Evolutionary conservation across 441 rosid genomes (phyloP).

Genomic region (Erodium texanum): DNA sequence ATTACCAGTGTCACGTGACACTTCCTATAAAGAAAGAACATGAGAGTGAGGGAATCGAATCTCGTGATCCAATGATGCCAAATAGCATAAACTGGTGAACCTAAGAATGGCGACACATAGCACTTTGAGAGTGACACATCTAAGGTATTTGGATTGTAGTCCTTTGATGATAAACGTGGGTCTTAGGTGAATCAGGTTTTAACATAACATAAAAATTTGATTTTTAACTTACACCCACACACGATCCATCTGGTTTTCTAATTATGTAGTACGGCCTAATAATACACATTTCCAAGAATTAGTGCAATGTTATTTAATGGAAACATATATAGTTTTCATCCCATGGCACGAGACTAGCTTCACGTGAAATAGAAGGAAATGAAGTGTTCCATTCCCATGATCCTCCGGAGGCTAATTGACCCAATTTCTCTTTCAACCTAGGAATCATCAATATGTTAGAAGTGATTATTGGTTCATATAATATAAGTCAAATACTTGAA

Average conservation of each 20-base stretch:
- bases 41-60: conserved; percentile 6
- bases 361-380: not conserved
- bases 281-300: not conserved
- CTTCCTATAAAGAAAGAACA: conserved; percentile 13
- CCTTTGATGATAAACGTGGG: no score
- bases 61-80: conserved; percentile 28
- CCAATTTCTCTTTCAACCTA: not conserved
- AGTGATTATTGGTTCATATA: no score
- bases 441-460: not conserved
- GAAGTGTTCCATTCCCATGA: not conserved
- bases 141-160: no score
- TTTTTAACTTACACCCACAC: no score
- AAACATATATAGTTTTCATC: not conserved
- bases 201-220: no score
- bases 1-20: conserved; percentile 23
- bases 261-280: no score
- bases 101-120: no score
- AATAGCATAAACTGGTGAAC: not conserved
- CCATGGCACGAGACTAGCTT: not conserved
- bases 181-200: no score
- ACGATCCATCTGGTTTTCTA: no score
- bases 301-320: no score
- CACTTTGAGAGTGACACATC: no score
- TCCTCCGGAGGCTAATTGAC: not conserved
- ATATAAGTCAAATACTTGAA: no score